phyloP scores from a whole-genome alignment of 495 filamentous ascomycete genomes.

The Hypoxylon cercidicola region DNA sequence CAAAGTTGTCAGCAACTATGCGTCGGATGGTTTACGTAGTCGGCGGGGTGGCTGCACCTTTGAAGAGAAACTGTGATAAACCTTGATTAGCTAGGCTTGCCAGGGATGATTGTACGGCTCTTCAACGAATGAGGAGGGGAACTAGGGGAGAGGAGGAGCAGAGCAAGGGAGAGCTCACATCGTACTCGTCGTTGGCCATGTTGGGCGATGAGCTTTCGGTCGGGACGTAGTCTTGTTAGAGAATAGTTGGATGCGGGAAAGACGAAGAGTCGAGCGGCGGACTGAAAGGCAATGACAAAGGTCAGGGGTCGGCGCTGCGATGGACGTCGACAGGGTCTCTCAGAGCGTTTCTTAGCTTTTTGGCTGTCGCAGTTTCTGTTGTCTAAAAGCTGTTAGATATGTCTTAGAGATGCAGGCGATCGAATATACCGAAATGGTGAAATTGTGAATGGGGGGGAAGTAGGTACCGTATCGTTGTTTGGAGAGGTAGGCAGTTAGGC shows the following conservation, averaged over 20 bases:
- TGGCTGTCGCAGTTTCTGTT: slow-evolving; percentile 25
- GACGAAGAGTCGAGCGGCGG: slow-evolving; percentile 10
- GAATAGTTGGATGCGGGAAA: neutral
- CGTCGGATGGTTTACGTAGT: slow-evolving; percentile 27
- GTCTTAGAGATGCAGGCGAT: slow-evolving; percentile 35
- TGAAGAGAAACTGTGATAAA: slow-evolving; percentile 90
- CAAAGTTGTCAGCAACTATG: slow-evolving; percentile 48
- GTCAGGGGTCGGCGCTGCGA: slow-evolving; percentile 27
- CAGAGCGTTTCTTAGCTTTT: slow-evolving; percentile 12
- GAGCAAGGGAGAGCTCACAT: slow-evolving; percentile 73
- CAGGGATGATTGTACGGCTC: slow-evolving; percentile 21
- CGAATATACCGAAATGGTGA: slow-evolving; percentile 35
- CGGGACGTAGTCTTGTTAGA: slow-evolving; percentile 17
- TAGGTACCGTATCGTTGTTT: slow-evolving; percentile 29
- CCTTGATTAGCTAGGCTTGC: slow-evolving; percentile 46
- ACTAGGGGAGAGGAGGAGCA: slow-evolving; percentile 8
- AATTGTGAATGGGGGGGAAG: slow-evolving; percentile 34
- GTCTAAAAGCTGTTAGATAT: slow-evolving; percentile 30
- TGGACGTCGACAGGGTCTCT: slow-evolving; percentile 10
- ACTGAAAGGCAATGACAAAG: slow-evolving; percentile 34
- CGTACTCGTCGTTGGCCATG: slow-evolving; percentile 99
- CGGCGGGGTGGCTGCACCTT: slow-evolving; percentile 69
- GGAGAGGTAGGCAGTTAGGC: slow-evolving; percentile 29
- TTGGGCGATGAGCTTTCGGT: slow-evolving; percentile 40
- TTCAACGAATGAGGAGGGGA: too few species aligned